Evolutionary conservation across 2,329 filamentous ascomycete species (phyloP), one percentile per base, ranked within the genome.

Genomic region (Fusarium sp.): DNA sequence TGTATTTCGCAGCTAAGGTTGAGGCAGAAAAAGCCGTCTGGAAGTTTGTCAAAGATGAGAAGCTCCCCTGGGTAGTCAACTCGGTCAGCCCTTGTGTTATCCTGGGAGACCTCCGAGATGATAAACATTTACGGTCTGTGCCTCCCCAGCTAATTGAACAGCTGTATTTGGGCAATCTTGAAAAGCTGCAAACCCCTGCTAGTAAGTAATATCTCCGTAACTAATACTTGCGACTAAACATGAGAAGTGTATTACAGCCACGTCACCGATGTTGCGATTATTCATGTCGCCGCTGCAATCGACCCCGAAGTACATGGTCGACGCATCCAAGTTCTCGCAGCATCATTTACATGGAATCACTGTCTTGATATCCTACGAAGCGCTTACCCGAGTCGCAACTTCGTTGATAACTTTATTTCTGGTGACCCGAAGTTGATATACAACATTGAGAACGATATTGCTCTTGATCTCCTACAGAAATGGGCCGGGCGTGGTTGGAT

Each of bases 11-110:
- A 37, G 44, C 62, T 6, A 75, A 75, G 12, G 40, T 8, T 7
- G 61, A 68, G n/a, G 58, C 72, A 25, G 73, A 75, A 37, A 73
- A 73, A 9, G 64, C 73, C 1, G 54, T 75, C 3, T 75, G 72
- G 73, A 69, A 71, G 23, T 75, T 71, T 43, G 61, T 69, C 7
- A 37, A 67, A 4, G 67, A 75, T 5, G 15, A 71, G 19, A 69
- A 63, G 4, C 8, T 64, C 13, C 53, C 61, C 11, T 75, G 69
- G 69, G 61, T 46, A 35, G 61, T 73, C n/a, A 75, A 75, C 42
- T 73, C 69, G 4, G 69, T 75, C 13, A 75, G 72, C 15, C 73
- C 73, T n/a, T 75, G 69, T 47, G 30, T 54, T 16, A 71, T 75
- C 2, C 23, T 75, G 4, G 73, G 73, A 13, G 72, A 69, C 6